Conservation (phyloP, 2,329 filamentous ascomycete species). For the Ambrosiella cleistominuta region DNA sequence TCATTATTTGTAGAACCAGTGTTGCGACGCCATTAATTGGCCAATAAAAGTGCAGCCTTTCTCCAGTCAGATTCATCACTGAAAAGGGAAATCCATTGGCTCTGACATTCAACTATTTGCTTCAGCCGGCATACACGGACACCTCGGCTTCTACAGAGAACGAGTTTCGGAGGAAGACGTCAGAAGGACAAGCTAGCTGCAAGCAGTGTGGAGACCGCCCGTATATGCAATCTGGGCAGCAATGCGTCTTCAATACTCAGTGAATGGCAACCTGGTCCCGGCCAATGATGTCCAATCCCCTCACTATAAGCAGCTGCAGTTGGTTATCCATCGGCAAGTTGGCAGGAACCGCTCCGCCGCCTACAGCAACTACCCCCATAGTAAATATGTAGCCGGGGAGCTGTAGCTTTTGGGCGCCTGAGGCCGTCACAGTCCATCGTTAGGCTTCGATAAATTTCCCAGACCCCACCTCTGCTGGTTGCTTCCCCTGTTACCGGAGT, state of each 20-base stretch:
- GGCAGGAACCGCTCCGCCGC: slow-evolving; percentile 2
- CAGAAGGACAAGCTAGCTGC: background rate
- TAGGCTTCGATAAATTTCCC: slow-evolving; percentile 13
- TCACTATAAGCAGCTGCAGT: background rate
- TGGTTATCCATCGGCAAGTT: background rate
- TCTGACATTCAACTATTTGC: background rate
- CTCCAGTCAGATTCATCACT: background rate
- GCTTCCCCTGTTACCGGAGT: slow-evolving; percentile 11
- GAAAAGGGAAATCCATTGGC: background rate
- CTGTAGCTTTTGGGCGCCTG: slow-evolving; percentile 4
- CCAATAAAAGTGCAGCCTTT: background rate
- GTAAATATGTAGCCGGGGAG: background rate
- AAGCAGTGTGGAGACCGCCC: background rate
- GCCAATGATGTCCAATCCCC: background rate
- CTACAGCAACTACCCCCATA: background rate
- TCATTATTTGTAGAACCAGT: too few relatives aligned
- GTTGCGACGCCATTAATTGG: background rate
- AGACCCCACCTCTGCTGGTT: slow-evolving; percentile 11
- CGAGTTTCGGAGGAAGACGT: background rate
- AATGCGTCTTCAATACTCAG: background rate
- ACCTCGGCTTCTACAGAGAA: background rate
- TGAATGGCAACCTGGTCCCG: background rate
- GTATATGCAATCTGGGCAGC: background rate
- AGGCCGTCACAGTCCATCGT: slow-evolving; percentile 10
- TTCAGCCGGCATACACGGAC: background rate